A percentile compares a stretch with the other conserved stretches of the same genome.
Conservation (phyloP, 495 filamentous ascomycete species). For the Penicillium egyptiacum region DNA sequence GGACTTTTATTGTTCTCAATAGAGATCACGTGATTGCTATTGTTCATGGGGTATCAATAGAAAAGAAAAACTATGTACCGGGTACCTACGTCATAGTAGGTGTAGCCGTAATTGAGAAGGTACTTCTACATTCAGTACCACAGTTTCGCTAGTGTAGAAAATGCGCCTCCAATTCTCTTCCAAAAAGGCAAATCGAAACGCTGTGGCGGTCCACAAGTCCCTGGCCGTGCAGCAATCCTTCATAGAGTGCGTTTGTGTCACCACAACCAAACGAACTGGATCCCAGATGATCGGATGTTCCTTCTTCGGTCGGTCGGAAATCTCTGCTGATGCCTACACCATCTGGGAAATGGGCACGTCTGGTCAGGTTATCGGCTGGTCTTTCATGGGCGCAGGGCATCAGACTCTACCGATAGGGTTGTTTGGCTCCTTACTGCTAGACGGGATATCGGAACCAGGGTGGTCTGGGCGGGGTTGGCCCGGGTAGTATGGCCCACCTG, state of each 20-base stretch:
- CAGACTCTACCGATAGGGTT: conserved; percentile 11
- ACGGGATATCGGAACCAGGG: neutral
- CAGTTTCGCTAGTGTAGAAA: conserved; percentile 9
- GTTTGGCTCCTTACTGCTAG: conserved; percentile 25
- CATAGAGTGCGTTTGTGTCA: conserved; percentile 27
- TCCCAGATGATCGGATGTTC: conserved; percentile 16
- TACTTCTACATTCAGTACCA: conserved; percentile 3
- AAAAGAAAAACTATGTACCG: conserved; percentile 2
- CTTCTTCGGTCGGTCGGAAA: conserved; percentile 14
- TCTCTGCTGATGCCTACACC: conserved; percentile 9
- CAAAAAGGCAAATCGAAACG: conserved; percentile 12
- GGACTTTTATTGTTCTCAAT: conserved; percentile 12
- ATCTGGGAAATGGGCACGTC: conserved; percentile 12
- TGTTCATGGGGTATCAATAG: conserved; percentile 12
- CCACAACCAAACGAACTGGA: conserved; percentile 16
- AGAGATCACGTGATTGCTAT: conserved; percentile 13
- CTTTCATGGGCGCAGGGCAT: conserved; percentile 9
- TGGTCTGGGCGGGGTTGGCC: conserved; percentile 23
- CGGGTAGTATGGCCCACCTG: conserved; percentile 51
- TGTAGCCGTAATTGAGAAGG: neutral
- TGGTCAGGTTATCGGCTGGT: conserved; percentile 22
- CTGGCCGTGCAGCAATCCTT: conserved; percentile 24
- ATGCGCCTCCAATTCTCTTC: conserved; percentile 12
- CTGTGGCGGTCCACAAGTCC: conserved; percentile 24
- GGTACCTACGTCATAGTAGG: neutral